Evolutionary conservation across 352 stramenopile genomes (phyloP), one percentile per base, ranked within the genome.

Genomic region (Aphanomyces astaci): DNA sequence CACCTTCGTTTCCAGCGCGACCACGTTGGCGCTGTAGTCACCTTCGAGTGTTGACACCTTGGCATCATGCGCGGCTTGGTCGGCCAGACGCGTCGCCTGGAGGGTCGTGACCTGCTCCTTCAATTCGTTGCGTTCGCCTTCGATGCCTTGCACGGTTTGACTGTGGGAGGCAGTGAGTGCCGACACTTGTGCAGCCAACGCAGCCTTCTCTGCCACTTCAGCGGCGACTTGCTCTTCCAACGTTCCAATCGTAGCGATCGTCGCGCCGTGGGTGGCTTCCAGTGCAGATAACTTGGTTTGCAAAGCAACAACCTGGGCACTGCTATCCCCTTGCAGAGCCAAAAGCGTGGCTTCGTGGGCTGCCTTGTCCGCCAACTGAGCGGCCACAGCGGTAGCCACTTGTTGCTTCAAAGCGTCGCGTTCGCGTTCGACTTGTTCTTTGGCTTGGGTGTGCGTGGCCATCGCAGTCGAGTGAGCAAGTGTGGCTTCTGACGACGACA

Each of bases 391-490:
- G 1, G 60, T 46, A 19, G 24, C 60, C 22, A 66, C 27, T 39
- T 66, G 60, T 13, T n/a, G 24, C 24, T 48, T 45, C 5, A 66
- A 15, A 11, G 4, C 60, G n/a, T 66, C 60, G 25, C 60, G 60
- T 25, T 66, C 60, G 2, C 10, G 30, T 43, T 55, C 40, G 17
- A 66, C 45, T 2, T 48, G 17, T 13, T 48, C 27, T 3, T 55
- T 66, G 19, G 60, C 31, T 19, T 66, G 30, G 17, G 43, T 27
- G 32, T 66, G 60, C 39, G 36, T 13, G 9, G n/a, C 25, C 10
- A 22, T 5, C 3, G 45, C 30, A 15, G 32, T n/a, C 11, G 43
- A 17, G 17, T 59, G 60, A 0, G 45, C 30, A 17, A 46, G 45
- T 22, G 60, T 24, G 28, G 60, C 60, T 49, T 0, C 40, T 15